Evolutionary conservation across 345 rosid species (phyloP), one percentile per base, ranked within the genome.

Genomic region (Citrus inodora): DNA sequence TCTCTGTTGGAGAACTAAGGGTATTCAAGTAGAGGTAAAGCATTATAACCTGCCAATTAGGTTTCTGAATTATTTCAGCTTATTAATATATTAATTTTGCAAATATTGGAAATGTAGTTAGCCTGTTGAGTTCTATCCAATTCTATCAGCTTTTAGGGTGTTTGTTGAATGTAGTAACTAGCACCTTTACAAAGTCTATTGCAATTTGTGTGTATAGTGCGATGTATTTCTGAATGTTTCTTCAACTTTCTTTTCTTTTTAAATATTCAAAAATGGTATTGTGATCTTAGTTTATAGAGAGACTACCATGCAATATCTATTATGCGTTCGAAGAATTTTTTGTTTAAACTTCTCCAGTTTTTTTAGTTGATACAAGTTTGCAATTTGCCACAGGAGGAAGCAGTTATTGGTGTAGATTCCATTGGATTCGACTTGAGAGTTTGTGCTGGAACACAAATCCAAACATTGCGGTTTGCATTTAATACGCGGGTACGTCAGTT

Each of bases 1-100:
- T 70, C 73, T 96, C 67, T 92, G 99, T 81, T 93, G 90, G 87
- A 90, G 93, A 88, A 85, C 88, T 75, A 91, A 91, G 82, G 89
- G 94, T 64, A 86, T 96, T 66, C 97, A 87, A 84, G 97, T 90
- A 32, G 98, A 96, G 98, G 99, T 96, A 90, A 87, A 28, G 67
- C 21, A 24, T 27, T 27, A 30, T 21, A 58, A 70, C 30, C 32
- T 79, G 51, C 11, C 24, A 5, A 58, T 70, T n/a, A 21, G 56
- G 77, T 62, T 67, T 68, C 67, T 72, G 40, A 63, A 78, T 60
- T 69, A 46, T 25, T 80, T 62, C 3, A 42, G 65, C 33, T 14
- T 51, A 11, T 40, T 28, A 38, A 21, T 30, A 9, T 37, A 77
- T 28, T 51, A 30, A 63, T 22, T 68, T 53, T n/a, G 9, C 38